A percentile compares a stretch with the other conserved stretches of the same genome.
Conservation (phyloP, 257 asterid genomes). For the Jasminum sambac region DNA sequence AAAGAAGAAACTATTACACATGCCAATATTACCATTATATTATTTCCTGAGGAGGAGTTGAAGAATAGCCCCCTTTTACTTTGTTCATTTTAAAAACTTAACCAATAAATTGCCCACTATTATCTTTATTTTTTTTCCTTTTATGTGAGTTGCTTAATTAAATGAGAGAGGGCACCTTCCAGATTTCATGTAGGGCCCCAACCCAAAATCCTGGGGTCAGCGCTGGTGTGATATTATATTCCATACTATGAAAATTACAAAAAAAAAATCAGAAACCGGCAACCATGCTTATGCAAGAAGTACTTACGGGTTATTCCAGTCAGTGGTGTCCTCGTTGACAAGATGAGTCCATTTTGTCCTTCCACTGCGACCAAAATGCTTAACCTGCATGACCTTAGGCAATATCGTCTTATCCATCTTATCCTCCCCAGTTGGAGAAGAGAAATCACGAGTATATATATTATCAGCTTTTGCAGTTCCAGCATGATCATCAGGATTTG, state of each 20-base stretch:
- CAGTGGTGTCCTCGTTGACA: conserved; percentile 93
- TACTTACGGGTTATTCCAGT: conserved; percentile 92
- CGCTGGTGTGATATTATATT: neutral
- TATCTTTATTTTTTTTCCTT: too few relatives aligned
- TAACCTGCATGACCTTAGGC: conserved; percentile 97
- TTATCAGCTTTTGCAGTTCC: conserved; percentile 65
- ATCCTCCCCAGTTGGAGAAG: conserved; percentile 95
- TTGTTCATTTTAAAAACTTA: too few relatives aligned
- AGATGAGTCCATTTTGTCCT: conserved; percentile 98
- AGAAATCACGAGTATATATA: conserved; percentile 72
- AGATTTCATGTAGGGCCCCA: too few relatives aligned
- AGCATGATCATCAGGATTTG: conserved; percentile 58
- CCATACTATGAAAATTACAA: neutral
- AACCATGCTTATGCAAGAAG: conserved; percentile 23
- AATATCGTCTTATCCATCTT: conserved; percentile 79
- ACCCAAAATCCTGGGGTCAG: too few relatives aligned
- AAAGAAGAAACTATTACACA: neutral
- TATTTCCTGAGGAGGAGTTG: neutral
- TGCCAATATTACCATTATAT: neutral
- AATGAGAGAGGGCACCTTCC: too few relatives aligned
- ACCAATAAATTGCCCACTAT: too few relatives aligned
- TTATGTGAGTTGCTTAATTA: too few relatives aligned
- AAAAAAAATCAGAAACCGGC: conserved; percentile 14
- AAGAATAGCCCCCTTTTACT: neutral
- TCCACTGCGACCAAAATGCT: conserved; percentile 97